These are phyloP conservation scores for Malassezia sp. DNA, from an alignment of 1,284 basidiomycete species.

Conservation along the genomic window DNA sequence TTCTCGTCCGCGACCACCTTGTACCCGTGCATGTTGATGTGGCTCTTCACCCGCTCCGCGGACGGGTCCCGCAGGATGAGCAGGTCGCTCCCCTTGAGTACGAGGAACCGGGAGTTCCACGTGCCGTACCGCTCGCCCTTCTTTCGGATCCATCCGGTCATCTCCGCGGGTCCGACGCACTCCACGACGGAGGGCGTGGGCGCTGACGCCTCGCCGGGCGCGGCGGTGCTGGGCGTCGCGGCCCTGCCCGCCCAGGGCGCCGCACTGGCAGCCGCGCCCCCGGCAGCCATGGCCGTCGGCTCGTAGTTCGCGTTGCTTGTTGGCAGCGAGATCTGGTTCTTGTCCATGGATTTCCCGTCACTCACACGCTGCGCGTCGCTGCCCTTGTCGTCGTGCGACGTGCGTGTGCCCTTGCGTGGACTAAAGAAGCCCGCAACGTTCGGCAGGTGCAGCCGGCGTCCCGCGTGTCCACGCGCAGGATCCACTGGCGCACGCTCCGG, in stretches of 20 bases:
- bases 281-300: conserved; percentile 22
- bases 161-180: conserved; percentile 35
- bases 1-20: conserved; percentile 87
- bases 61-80: conserved; percentile 32
- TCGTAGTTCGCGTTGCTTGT: conserved; percentile 34
- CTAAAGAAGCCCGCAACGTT: not conserved
- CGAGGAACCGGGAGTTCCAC: conserved; percentile 86
- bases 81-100: conserved; percentile 71
- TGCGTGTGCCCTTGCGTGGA: not conserved
- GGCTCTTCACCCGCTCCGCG: conserved; percentile 68
- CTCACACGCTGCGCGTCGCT: not conserved
- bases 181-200: not conserved
- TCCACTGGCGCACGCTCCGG: no score
- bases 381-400: not conserved
- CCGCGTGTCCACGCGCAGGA: no score
- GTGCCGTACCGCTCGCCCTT: conserved; percentile 81
- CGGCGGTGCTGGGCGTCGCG: not conserved
- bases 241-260: conserved; percentile 15
- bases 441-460: not conserved
- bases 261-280: conserved; percentile 15
- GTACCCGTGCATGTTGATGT: conserved; percentile 82
- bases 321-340: conserved; percentile 42
- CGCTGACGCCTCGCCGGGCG: not conserved
- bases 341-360: conserved; percentile 8
- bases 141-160: conserved; percentile 77